phyloP scores from a whole-genome alignment of 176 grass and related monocot species.

The Juncus effusus region DNA sequence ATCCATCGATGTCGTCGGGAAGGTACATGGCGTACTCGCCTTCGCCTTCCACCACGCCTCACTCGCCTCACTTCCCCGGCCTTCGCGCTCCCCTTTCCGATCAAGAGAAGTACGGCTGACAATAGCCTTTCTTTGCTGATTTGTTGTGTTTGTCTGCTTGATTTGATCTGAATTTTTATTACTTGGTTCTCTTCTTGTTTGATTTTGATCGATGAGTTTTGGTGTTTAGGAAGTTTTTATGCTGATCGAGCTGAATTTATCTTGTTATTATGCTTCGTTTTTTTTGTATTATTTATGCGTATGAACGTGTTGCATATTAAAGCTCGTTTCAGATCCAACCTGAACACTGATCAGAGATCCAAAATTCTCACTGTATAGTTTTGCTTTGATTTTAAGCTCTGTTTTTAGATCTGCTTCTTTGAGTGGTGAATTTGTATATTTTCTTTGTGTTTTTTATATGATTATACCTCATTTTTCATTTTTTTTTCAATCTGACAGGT shows the following conservation, averaged over 20 bases:
- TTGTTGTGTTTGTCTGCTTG: background rate
- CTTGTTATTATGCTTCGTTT: constrained; percentile 11
- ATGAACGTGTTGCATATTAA: background rate
- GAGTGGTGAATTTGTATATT: background rate
- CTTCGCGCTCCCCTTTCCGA: constrained; percentile 58
- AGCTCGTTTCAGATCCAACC: constrained; percentile 11
- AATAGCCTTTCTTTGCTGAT: background rate
- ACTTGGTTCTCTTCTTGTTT: background rate
- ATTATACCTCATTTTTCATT: background rate
- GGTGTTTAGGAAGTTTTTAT: background rate
- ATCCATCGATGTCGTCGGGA: constrained; percentile 56
- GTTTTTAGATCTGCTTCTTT: constrained; percentile 18
- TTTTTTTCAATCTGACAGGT: constrained; percentile 45
- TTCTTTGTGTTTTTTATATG: constrained; percentile 10
- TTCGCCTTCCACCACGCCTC: constrained; percentile 78
- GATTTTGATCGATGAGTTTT: constrained; percentile 3
- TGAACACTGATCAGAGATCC: constrained; percentile 15
- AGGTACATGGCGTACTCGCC: constrained; percentile 98
- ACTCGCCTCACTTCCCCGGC: constrained; percentile 76
- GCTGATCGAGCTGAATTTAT: background rate
- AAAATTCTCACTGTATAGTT: constrained; percentile 5
- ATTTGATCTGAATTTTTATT: constrained; percentile 1
- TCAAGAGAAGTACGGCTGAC: constrained; percentile 64
- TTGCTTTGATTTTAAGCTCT: constrained; percentile 12
- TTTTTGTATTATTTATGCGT: background rate